Conservation (phyloP, 371 early-diverging fungal genomes). For the Lichtheimia ramosa region DNA sequence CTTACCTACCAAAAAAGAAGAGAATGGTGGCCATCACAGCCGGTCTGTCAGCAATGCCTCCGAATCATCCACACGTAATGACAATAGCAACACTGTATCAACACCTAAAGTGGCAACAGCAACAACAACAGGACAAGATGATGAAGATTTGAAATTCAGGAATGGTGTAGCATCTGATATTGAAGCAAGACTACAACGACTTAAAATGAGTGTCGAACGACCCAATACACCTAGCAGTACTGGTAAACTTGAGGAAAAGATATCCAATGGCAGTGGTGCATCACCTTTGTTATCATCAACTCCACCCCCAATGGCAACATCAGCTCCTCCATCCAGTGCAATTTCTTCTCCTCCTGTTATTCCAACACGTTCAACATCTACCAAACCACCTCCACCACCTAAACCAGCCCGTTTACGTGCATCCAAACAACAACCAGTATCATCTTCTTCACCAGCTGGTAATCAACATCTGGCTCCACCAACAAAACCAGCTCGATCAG, state of each 20-base stretch:
- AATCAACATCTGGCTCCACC: neutral
- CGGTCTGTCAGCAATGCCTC: neutral
- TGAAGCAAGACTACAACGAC: conserved; percentile 31
- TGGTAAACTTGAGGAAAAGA: neutral
- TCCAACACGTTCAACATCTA: conserved; percentile 6
- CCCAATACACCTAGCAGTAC: conserved; percentile 1
- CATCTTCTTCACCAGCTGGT: neutral
- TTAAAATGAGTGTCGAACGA: conserved; percentile 22
- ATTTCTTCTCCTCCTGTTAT: neutral
- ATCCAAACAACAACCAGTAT: conserved; percentile 13
- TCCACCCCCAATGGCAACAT: too few relatives aligned
- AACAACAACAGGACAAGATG: conserved; percentile 2
- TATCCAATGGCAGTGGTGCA: neutral
- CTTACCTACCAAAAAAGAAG: neutral
- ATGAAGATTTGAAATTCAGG: conserved; percentile 1
- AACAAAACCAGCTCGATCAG: neutral
- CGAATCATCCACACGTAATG: conserved; percentile 8
- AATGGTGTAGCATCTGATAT: conserved; percentile 30
- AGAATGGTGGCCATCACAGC: neutral
- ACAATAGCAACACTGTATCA: conserved; percentile 3
- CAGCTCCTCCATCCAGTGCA: neutral
- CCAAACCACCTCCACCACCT: conserved; percentile 40
- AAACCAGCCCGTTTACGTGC: conserved; percentile 46
- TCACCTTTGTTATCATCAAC: neutral
- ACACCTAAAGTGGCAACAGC: neutral